These are phyloP conservation scores for Alternaria hordeiaustralica DNA, from an alignment of 2,329 filamentous ascomycete genomes.

Conservation along the genomic window DNA sequence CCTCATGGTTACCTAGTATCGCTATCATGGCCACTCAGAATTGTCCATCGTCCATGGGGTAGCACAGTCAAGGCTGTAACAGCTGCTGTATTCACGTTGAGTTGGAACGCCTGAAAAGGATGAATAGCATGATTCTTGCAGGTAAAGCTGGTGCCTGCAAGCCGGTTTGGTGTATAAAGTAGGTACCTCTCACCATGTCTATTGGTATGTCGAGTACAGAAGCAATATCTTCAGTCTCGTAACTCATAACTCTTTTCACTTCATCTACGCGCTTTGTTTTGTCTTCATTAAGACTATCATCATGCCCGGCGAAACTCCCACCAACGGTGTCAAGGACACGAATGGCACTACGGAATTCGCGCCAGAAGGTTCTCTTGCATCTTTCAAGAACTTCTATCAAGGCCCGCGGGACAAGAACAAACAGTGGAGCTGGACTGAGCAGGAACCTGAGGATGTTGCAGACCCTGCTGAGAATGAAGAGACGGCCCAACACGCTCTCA, in stretches of 20 bases:
- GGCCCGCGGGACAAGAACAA: slow-evolving; percentile 33
- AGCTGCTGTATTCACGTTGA: neutral
- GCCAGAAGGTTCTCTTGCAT: slow-evolving; percentile 23
- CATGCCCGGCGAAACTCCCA: slow-evolving; percentile 1
- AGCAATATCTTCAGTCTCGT: neutral
- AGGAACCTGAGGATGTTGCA: slow-evolving; percentile 31
- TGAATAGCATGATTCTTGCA: neutral
- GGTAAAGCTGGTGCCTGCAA: neutral
- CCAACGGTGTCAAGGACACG: slow-evolving; percentile 7
- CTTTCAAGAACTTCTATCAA: slow-evolving; percentile 30
- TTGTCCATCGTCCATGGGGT: neutral
- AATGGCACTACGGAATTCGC: neutral
- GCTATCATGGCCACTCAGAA: neutral
- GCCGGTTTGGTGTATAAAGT: neutral
- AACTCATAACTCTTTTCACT: neutral
- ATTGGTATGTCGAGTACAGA: neutral
- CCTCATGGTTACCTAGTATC: neutral
- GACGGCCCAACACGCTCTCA: slow-evolving; percentile 63
- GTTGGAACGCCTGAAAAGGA: neutral
- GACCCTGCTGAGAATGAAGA: slow-evolving; percentile 63
- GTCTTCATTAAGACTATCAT: neutral
- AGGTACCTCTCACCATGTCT: neutral
- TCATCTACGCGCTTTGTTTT: neutral
- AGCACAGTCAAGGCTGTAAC: neutral
- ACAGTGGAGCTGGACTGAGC: slow-evolving; percentile 35